A percentile compares a stretch with the other conserved stretches of the same genome.
Conservation (phyloP, 345 rosid genomes). For the Schrenkiella parvula region DNA sequence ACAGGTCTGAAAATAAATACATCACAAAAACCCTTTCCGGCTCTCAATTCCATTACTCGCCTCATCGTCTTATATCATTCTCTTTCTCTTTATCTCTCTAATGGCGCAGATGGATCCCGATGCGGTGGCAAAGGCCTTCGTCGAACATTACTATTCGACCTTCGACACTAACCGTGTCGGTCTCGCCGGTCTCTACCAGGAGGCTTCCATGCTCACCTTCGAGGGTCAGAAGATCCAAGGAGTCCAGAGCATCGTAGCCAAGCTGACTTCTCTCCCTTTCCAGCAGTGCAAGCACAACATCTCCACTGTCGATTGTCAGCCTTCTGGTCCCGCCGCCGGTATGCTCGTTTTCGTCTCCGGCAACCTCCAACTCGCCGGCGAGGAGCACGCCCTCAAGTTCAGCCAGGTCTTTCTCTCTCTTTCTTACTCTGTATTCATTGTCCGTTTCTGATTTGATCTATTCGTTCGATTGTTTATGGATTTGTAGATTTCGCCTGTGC, state of each 20-base stretch:
- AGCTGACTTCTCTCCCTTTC: constrained; percentile 81
- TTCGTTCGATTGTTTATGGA: background rate
- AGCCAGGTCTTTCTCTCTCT: constrained; percentile 42
- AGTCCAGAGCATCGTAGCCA: constrained; percentile 65
- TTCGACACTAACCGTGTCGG: constrained; percentile 71
- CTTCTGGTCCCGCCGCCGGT: constrained; percentile 90
- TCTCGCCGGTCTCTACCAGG: constrained; percentile 72
- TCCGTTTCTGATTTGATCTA: background rate
- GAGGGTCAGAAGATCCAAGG: constrained; percentile 96
- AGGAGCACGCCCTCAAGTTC: constrained; percentile 90
- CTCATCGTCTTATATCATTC: background rate
- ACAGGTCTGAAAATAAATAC: constrained; percentile 1
- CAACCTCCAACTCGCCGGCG: constrained; percentile 86
- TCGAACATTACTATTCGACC: constrained; percentile 80
- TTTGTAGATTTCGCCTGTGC: background rate
- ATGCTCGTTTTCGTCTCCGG: constrained; percentile 95
- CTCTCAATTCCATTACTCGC: background rate
- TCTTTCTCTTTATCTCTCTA: background rate
- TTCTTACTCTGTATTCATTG: background rate
- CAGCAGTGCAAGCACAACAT: constrained; percentile 87
- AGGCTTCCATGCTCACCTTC: constrained; percentile 84
- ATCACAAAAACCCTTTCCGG: background rate
- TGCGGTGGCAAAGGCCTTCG: constrained; percentile 75
- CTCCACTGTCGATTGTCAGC: constrained; percentile 91
- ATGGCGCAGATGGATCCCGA: constrained; percentile 74